Evolutionary conservation across 331 rosid species (phyloP).

Genomic region (Erythrophleum ivorense): DNA sequence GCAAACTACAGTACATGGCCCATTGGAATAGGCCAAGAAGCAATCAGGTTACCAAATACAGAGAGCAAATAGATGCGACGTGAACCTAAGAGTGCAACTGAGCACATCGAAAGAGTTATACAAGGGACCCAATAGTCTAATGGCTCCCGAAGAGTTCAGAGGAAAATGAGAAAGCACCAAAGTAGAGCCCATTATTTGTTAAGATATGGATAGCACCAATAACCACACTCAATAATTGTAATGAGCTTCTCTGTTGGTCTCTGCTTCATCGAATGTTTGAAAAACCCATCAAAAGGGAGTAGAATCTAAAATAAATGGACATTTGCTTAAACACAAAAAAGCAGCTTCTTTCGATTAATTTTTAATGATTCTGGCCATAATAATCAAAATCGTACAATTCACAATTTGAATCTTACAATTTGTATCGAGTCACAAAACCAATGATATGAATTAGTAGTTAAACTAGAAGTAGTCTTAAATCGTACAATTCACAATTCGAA

Average conservation of each 20-base stretch:
- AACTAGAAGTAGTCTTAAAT: no score
- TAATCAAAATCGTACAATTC: no score
- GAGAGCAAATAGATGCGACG: conserved; percentile 25
- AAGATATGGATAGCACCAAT: conserved; percentile 3
- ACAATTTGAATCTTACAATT: no score
- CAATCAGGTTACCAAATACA: conserved; percentile 17
- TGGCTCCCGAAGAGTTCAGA: not conserved
- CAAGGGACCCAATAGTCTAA: not conserved
- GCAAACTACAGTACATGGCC: conserved; percentile 17
- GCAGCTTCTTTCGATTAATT: not conserved
- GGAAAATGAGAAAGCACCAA: not conserved
- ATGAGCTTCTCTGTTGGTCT: conserved; percentile 18
- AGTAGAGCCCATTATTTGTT: conserved; percentile 22
- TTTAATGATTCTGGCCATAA: no score
- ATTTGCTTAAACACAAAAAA: not conserved
- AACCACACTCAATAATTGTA: not conserved
- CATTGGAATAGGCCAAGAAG: not conserved
- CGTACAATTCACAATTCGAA: no score
- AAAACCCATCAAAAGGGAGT: not conserved
- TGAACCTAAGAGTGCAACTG: conserved; percentile 30
- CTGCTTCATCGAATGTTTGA: not conserved
- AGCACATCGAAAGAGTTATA: conserved; percentile 18
- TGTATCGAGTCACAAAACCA: no score
- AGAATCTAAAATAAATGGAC: not conserved
- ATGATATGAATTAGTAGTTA: no score